phyloP scores from a whole-genome alignment of 2,329 filamentous ascomycete genomes.

The Phialemonium atrogriseum region DNA sequence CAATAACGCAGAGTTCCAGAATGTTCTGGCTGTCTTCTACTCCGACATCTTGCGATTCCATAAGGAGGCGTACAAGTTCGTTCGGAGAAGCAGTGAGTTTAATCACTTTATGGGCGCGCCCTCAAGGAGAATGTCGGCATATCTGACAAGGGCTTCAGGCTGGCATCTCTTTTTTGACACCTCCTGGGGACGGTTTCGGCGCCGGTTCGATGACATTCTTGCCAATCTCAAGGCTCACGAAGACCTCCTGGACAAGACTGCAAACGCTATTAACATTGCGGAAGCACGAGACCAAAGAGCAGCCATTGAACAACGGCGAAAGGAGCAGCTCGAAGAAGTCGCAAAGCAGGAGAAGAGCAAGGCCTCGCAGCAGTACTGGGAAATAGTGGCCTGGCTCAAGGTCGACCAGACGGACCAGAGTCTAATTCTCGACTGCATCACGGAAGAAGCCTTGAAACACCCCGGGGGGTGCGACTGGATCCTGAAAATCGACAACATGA shows the following conservation, averaged over 20 bases:
- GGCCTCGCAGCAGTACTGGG: conserved; percentile 14
- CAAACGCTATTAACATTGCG: conserved; percentile 19
- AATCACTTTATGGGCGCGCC: not conserved
- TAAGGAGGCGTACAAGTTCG: conserved; percentile 34
- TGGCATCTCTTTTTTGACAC: conserved; percentile 27
- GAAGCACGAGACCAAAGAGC: conserved; percentile 17
- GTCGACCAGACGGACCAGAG: conserved; percentile 22
- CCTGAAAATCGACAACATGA: conserved; percentile 17
- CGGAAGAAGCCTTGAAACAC: conserved; percentile 14
- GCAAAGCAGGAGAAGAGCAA: conserved; percentile 14
- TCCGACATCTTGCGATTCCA: conserved; percentile 41
- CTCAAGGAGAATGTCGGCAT: not conserved
- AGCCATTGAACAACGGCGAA: conserved; percentile 15
- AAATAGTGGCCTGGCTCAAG: conserved; percentile 20
- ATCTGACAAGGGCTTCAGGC: conserved; percentile 15
- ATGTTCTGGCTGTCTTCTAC: conserved; percentile 33
- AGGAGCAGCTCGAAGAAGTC: conserved; percentile 13
- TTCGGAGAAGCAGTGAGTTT: conserved; percentile 23
- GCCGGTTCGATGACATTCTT: conserved; percentile 23
- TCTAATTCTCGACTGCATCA: conserved; percentile 18
- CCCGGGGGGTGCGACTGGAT: conserved; percentile 26
- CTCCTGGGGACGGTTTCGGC: conserved; percentile 29
- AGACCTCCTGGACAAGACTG: conserved; percentile 21
- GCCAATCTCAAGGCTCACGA: conserved; percentile 23
- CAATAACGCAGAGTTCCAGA: conserved; percentile 25